Conservation (phyloP, 2,329 filamentous ascomycete species). For the Periconia digitata region DNA sequence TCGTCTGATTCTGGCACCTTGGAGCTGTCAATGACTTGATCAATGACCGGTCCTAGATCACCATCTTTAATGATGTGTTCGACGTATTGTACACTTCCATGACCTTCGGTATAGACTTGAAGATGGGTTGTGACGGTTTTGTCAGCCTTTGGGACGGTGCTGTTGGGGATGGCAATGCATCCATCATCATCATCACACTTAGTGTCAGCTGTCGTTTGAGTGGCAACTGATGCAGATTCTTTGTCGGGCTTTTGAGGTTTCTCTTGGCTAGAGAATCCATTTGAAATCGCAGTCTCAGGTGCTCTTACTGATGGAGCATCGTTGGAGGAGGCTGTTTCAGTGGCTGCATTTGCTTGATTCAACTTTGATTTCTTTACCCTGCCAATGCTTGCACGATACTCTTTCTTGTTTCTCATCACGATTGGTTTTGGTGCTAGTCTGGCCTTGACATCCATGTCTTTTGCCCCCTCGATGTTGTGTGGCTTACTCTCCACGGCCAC, state of each 20-base stretch:
- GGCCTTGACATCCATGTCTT: constrained; percentile 79
- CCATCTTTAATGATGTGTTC: constrained; percentile 74
- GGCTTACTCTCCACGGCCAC: constrained; percentile 88
- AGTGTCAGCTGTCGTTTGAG: constrained; percentile 1
- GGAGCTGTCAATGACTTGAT: constrained; percentile 57
- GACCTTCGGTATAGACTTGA: constrained; percentile 58
- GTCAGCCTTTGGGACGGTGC: neutral
- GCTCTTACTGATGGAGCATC: too few species aligned
- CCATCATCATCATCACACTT: constrained; percentile 16
- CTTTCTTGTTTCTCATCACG: constrained; percentile 80
- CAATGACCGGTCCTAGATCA: constrained; percentile 68
- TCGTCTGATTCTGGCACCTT: too few species aligned
- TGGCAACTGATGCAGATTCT: neutral
- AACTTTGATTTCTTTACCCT: constrained; percentile 44
- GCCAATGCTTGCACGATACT: constrained; percentile 58
- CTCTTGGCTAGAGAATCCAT: too few species aligned
- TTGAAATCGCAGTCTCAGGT: too few species aligned
- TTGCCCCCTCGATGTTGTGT: constrained; percentile 83
- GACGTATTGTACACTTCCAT: constrained; percentile 75
- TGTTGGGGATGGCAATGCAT: constrained; percentile 8
- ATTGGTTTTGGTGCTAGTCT: constrained; percentile 73
- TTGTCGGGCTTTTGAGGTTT: too few species aligned
- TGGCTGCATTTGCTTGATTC: neutral
- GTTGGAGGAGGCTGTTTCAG: too few species aligned
- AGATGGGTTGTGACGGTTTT: constrained; percentile 34